Evolutionary conservation across 2,329 filamentous ascomycete genomes (phyloP).

Genomic region (Penicillium sumatraense): DNA sequence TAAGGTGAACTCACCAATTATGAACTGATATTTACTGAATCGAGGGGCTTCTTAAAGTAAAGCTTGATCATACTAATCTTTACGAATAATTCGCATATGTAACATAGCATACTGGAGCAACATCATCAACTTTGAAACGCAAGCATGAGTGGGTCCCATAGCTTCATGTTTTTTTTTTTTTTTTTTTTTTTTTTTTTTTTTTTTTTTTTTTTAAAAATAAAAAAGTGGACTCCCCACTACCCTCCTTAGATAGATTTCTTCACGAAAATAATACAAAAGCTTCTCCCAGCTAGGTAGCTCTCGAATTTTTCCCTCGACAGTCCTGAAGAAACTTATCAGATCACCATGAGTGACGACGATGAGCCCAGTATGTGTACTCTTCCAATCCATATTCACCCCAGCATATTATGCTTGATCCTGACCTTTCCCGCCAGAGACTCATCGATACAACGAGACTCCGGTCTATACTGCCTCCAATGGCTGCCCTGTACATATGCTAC

Average conservation of each 20-base stretch:
- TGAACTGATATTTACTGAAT: too few species aligned
- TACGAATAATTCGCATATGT: too few species aligned
- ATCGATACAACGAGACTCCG: constrained; percentile 62
- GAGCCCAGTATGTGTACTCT: constrained; percentile 33
- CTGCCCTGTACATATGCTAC: constrained; percentile 48
- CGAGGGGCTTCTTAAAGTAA: too few species aligned
- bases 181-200: background rate
- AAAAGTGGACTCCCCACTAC: background rate
- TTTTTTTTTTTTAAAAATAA: too few species aligned
- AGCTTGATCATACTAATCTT: too few species aligned
- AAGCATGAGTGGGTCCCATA: constrained; percentile 4
- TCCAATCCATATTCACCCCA: background rate
- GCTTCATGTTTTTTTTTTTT: constrained; percentile 10
- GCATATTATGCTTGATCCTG: constrained; percentile 1
- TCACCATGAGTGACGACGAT: constrained; percentile 44
- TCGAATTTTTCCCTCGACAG: background rate
- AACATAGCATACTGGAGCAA: background rate
- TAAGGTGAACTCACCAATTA: too few species aligned
- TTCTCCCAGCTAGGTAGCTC: background rate
- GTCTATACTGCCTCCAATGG: constrained; percentile 66
- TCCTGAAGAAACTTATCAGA: background rate
- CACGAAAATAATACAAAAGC: background rate
- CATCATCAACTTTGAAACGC: background rate
- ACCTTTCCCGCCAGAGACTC: constrained; percentile 35
- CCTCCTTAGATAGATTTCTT: background rate